phyloP scores from a whole-genome alignment of 257 asterid genomes.

The Eustoma russellianum region DNA sequence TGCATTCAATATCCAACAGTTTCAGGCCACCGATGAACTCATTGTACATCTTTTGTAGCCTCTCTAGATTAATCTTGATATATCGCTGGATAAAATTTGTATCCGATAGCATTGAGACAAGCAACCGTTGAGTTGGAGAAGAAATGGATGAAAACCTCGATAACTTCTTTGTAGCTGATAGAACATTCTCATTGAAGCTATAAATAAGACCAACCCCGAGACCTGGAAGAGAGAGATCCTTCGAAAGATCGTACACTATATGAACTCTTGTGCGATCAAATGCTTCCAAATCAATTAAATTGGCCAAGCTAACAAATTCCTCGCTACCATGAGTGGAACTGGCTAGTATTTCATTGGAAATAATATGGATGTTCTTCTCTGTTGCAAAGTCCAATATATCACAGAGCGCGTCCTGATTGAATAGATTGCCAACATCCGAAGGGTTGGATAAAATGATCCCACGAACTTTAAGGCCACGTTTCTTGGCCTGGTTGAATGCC shows the following conservation, averaged over 20 bases:
- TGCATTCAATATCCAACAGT: constrained; percentile 41
- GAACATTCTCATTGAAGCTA: constrained; percentile 28
- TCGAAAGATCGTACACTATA: constrained; percentile 41
- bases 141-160: constrained; percentile 54
- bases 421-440: constrained; percentile 45
- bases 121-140: constrained; percentile 37
- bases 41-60: constrained; percentile 31
- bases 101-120: constrained; percentile 42
- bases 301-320: constrained; percentile 47
- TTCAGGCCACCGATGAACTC: constrained; percentile 33
- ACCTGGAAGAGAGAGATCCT: constrained; percentile 45
- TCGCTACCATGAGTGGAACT: constrained; percentile 39
- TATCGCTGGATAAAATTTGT: constrained; percentile 23
- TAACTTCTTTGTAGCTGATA: constrained; percentile 37
- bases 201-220: constrained; percentile 36
- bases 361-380: constrained; percentile 53
- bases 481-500: constrained; percentile 56
- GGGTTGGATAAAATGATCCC: constrained; percentile 59
- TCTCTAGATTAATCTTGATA: constrained; percentile 27
- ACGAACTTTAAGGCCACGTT: constrained; percentile 53
- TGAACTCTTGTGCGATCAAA: constrained; percentile 41
- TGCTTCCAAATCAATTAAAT: constrained; percentile 34
- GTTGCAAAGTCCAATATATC: constrained; percentile 47
- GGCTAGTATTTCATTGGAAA: constrained; percentile 42
- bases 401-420: constrained; percentile 35